Base-by-base conservation (phyloP, 139 green algal genomes). In the Diplosphaera chodatii region DNA sequence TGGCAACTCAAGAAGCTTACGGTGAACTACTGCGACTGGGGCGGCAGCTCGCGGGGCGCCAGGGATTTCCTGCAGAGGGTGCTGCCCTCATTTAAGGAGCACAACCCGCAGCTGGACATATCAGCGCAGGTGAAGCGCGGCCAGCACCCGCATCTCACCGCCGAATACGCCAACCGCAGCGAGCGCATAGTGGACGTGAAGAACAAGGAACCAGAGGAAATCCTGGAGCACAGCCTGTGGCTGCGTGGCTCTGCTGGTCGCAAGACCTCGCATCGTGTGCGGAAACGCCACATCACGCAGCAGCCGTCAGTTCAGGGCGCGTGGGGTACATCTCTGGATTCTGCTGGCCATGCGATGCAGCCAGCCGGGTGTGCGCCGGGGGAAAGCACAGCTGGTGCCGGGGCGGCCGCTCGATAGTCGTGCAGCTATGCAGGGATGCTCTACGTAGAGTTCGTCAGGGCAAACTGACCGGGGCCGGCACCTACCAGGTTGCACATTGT, bases 1-100 rank as follows among this genome's bases (percentile, higher is more conserved):
- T 68, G 64, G 64, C 64, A 68, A 37, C 64, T 68, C 31, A 30
- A 68, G 31, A 40, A 41, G 30, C 64, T 68, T 1, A 68, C 64
- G 8, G 22, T 68, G 16, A 29, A 34, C 31, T 68, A 68, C 64
- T 68, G 64, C 64, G 64, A 68, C 30, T 41, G 25, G 30, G 30
- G 64, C 31, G 64, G 64, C 64, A 68, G 64, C 30, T 68, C 64
- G 29, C 30, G 30, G 31, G 64, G 64, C 5, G 64, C 64, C 64
- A 68, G 64, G 30, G 29, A 40, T 5, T 68, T 68, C 30, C 64
- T 68, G 30, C 30, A 40, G 31, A 48, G 15, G 13, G 30, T 55
- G 30, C 64, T 68, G 29, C 64, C 64, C 4, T n/a, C 64, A 5
- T 41, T 68, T 10, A 40, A n/a, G 22, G 31, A 34, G 30, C 3